These are phyloP conservation scores for Trichoderma asperelloides DNA, from an alignment of 495 filamentous ascomycete species.

Conservation along the genomic window DNA sequence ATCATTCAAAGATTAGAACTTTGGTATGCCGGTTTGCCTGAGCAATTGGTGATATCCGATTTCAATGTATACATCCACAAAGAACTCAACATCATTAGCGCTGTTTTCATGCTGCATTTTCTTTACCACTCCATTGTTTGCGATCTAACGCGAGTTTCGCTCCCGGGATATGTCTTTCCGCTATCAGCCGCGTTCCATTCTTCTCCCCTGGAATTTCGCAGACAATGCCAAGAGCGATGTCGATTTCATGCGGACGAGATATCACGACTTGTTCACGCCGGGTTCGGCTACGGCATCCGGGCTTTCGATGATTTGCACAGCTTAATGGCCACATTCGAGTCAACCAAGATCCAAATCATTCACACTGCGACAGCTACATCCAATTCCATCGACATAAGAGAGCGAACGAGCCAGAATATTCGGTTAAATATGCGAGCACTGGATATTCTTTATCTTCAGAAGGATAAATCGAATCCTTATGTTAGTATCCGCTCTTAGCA, in stretches of 20 bases:
- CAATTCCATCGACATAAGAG: conserved; percentile 1
- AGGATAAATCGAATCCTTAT: background rate
- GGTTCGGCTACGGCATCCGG: conserved; percentile 1
- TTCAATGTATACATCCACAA: conserved; percentile 10
- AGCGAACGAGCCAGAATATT: conserved; percentile 5
- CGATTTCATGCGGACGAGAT: conserved; percentile 12
- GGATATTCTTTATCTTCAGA: conserved; percentile 1
- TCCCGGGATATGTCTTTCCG: conserved; percentile 11
- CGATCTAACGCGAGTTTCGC: conserved; percentile 5
- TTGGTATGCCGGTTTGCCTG: conserved; percentile 6
- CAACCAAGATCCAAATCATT: conserved; percentile 12
- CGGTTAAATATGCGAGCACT: conserved; percentile 5
- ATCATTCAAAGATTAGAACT: conserved; percentile 8
- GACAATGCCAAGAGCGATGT: conserved; percentile 12
- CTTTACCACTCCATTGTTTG: conserved; percentile 8
- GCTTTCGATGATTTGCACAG: conserved; percentile 11
- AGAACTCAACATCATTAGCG: conserved; percentile 10
- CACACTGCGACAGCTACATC: conserved; percentile 11
- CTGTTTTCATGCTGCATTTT: conserved; percentile 11
- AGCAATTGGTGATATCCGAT: conserved; percentile 9
- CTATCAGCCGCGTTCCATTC: conserved; percentile 8
- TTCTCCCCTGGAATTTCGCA: background rate
- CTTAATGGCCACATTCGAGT: conserved; percentile 10
- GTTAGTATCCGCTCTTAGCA: background rate
- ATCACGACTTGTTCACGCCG: conserved; percentile 5